Base-by-base conservation (phyloP, 768 basidiomycete species). In the Daedaleopsis sinensis region DNA sequence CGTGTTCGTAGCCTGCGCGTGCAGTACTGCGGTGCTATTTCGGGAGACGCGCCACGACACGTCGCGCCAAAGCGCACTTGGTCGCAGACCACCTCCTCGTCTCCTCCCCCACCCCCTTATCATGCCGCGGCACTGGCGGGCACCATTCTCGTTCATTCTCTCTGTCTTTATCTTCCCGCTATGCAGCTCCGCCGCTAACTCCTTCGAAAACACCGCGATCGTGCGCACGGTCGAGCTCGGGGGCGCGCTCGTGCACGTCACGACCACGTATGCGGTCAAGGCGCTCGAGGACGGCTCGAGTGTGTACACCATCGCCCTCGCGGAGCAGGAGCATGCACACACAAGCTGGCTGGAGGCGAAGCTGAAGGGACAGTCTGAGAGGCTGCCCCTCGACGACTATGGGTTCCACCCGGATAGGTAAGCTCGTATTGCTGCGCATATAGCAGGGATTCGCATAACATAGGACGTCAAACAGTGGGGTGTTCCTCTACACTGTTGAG, bases 221-320 rank as follows among this genome's bases (percentile, higher is more conserved):
- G 91, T 95, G 36, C 89, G 94, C 69, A 88, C 91, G 6, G 80
- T 94, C 61, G 96, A 97, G 68, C 90, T 97, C 23, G 94, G 90
- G 38, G 96, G 96, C 54, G 82, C 95, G 19, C 82, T 93, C 23
- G 90, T 94, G 58, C 88, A 90, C 78, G 86, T 95, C 80, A 91
- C 87, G 56, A 96, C 95, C 49, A 91, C 93, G 51, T 97, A 90
- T 75, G 87, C 90, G 19, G 84, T 94, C 72, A 91, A 86, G 71
- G 84, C 91, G 39, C 81, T 90, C 47, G 80, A 84, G 64, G 78
- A 84, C 61, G 82, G 78, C 37, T 81, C 86, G 19, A 80, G 80
- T 36, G 78, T 81, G 49, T 94, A 94, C 71, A 85, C 87, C 52
- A 73, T 94, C 65, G 84, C 88, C 16, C 78, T 94, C 32, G 79